Conservation (phyloP, 768 basidiomycete species). For the Sarcodon aspratus region DNA sequence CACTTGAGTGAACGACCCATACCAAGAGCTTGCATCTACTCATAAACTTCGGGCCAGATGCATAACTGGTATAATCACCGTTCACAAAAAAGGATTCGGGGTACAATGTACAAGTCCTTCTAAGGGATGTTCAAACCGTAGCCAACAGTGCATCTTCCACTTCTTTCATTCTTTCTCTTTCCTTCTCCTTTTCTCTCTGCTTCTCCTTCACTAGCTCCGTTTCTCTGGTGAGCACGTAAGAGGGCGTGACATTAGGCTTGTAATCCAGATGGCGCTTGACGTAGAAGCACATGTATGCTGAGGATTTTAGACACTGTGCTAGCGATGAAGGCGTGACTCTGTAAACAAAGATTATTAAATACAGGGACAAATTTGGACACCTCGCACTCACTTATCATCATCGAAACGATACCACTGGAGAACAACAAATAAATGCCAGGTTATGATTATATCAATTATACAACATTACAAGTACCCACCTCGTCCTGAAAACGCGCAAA, state of each 20-base stretch:
- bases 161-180: constrained; percentile 40
- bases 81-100: no score
- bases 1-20: no score
- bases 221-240: constrained; percentile 56
- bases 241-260: constrained; percentile 56
- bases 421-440: not conserved
- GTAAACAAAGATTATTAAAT: constrained; percentile 2
- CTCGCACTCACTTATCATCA: constrained; percentile 68
- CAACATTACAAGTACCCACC: constrained; percentile 29
- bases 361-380: not conserved
- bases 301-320: constrained; percentile 51
- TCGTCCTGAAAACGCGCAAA: constrained; percentile 79
- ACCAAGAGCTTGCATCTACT: no score
- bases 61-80: no score
- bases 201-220: constrained; percentile 53
- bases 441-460: not conserved
- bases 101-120: no score
- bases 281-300: constrained; percentile 93
- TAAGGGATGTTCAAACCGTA: constrained; percentile 15
- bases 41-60: no score
- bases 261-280: constrained; percentile 86
- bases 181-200: constrained; percentile 39
- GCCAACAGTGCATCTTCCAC: constrained; percentile 58
- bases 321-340: constrained; percentile 69
- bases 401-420: constrained; percentile 87